Percentiles rank a stretch among this genome's conserved stretches.
phyloP scores from a whole-genome alignment of 169 alveolate species.

The Cystoisospora suis region DNA sequence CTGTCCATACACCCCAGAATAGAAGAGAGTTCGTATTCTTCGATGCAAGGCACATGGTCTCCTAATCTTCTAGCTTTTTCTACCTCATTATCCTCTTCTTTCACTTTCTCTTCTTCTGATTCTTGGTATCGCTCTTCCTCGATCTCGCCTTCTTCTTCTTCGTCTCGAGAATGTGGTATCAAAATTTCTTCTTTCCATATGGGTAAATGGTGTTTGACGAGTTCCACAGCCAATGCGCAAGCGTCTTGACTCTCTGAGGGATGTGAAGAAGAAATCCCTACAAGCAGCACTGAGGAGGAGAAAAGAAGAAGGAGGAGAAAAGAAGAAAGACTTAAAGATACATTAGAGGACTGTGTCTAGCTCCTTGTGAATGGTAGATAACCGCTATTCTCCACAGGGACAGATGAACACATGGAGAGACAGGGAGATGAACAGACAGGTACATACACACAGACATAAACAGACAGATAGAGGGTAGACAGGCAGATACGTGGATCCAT shows the following conservation, averaged over 20 bases:
- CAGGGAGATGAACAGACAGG: too few relatives aligned
- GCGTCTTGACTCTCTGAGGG: neutral
- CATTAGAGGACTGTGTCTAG: too few relatives aligned
- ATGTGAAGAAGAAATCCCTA: neutral
- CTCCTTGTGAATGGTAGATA: too few relatives aligned
- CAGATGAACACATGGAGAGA: too few relatives aligned
- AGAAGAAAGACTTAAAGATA: neutral
- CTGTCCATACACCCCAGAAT: too few relatives aligned
- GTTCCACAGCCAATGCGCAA: constrained; percentile 4
- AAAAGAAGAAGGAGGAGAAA: neutral
- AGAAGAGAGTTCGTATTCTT: too few relatives aligned
- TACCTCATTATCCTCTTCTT: neutral
- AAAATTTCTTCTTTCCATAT: constrained; percentile 6
- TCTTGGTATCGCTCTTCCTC: neutral
- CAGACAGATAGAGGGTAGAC: neutral
- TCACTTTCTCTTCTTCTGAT: neutral
- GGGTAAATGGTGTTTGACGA: constrained; percentile 12
- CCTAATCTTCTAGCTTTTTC: too few relatives aligned
- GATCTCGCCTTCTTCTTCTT: neutral
- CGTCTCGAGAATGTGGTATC: neutral
- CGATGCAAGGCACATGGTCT: too few relatives aligned
- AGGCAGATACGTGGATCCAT: too few relatives aligned
- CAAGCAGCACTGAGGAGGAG: neutral
- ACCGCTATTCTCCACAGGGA: too few relatives aligned
- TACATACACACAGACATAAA: neutral